These are phyloP conservation scores for Lasiosphaeria miniovina DNA, from an alignment of 495 filamentous ascomycete genomes.

Conservation along the genomic window DNA sequence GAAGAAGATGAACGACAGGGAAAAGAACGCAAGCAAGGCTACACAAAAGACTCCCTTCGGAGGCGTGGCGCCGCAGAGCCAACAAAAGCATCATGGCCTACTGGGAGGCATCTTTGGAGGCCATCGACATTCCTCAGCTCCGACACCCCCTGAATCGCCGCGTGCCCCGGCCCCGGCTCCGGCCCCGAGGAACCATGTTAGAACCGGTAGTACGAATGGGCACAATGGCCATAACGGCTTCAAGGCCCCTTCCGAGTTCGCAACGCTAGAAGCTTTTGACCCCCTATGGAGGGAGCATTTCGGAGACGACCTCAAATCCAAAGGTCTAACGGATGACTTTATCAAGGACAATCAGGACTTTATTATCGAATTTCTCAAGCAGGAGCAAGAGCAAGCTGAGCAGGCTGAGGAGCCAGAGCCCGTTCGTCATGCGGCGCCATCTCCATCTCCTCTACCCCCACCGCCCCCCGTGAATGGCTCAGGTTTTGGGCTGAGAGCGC, in stretches of 20 bases:
- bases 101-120: constrained; percentile 68
- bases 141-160: constrained; percentile 54
- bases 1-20: constrained; percentile 90
- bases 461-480: constrained; percentile 36
- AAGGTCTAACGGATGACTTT: constrained; percentile 91
- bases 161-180: constrained; percentile 46
- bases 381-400: constrained; percentile 59
- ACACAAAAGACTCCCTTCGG: constrained; percentile 77
- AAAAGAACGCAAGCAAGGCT: constrained; percentile 87
- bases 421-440: constrained; percentile 46
- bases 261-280: constrained; percentile 77
- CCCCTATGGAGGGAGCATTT: constrained; percentile 81
- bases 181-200: constrained; percentile 44
- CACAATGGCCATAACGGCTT: constrained; percentile 27
- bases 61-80: constrained; percentile 46
- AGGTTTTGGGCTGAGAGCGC: constrained; percentile 38
- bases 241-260: constrained; percentile 47
- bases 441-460: constrained; percentile 55
- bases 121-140: constrained; percentile 63
- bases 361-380: constrained; percentile 84
- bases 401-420: constrained; percentile 60
- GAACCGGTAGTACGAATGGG: constrained; percentile 41
- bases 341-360: constrained; percentile 92
- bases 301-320: constrained; percentile 69
- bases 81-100: constrained; percentile 41